Base-by-base conservation (phyloP, 352 stramenopile species). In the Phytophthora sansomeana region DNA sequence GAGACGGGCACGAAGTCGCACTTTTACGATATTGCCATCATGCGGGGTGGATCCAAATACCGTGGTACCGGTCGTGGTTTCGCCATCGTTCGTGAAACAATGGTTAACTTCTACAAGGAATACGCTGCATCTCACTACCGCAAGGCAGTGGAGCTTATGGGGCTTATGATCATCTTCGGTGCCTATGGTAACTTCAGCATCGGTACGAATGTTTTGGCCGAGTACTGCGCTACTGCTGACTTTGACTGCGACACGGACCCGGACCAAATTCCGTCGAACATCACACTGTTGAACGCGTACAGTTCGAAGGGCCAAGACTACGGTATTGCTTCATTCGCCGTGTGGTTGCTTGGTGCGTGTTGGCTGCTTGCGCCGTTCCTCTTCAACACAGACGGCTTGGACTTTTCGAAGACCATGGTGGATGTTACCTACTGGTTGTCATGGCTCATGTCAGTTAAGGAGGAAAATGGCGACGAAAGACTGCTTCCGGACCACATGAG, bases 31-130 rank as follows among this genome's bases (percentile, higher is more conserved):
- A 71, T 92, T 28, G 83, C 85, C n/a, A 80, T 95, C 36, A 96
- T 96, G 83, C 83, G 85, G 46, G 88, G 88, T 62, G 86, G 88
- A 16, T 93, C 86, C 10, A 95, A 96, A 68, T 96, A 95, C 69
- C 83, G 85, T 46, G 88, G 83, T 50, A 96, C 88, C 0, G 88
- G 88, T 17, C 85, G 88, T 68, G 87, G 88, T 0, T 96, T 96
- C 66, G 85, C 86, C 6, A 96, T 96, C 43, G 80, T 93, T 55
- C 83, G 85, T 64, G 86, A 95, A 64, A 96, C 84, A 29, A 43
- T 96, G 9, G 88, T 92, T 10, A 92, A 92, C 52, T 93, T 96
- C 47, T 96, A 87, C 71, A 93, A 93, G 67, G 84, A 93, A 35
- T 96, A 95, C 53, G 86, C 88, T 16, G 85, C 82, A 1, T 93